Base-by-base conservation (phyloP, 2,329 filamentous ascomycete genomes). In the Cytospora chrysosperma region DNA sequence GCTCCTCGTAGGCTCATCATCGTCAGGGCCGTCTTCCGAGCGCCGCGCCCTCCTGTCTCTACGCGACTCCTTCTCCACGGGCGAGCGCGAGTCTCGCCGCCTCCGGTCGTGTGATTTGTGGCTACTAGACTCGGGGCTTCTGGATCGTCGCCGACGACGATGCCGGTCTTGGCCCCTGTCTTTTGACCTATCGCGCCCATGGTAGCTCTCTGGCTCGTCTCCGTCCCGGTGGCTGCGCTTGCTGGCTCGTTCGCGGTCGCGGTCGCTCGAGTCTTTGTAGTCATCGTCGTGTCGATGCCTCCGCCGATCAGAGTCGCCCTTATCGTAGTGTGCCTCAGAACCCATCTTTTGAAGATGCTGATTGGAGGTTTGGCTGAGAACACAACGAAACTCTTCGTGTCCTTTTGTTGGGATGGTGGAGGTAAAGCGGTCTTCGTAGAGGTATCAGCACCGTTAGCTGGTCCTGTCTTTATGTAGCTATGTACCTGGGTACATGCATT, bases 81-180 rank as follows among this genome's bases (percentile, higher is more conserved):
- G 61, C 12, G 58, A 66, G n/a, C 54, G 37, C 10, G 54, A 47
- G 49, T 52, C 49, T 56, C 64, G 54, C 34, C 37, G n/a, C 24
- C 37, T 53, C 10, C 61, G 55, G 43, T 49, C 34, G 34, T 32
- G 28, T 40, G 64, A 61, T n/a, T 24, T 56, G n/a, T 28, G 54
- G 50, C 49, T 57, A 24, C 37, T 37, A 15, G 61, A 47, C 2
- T 43, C 28, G 30, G 64, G 61, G 19, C 64, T 66, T 37, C 55
- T 52, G 19, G 64, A 66, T 26, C 61, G 64, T 32, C 53, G 62
- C 24, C 50, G 55, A 34, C 52, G 61, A 27, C 40, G 64, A 10
- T 61, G 34, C 5, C 58, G 61, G 30, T 61, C 55, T 12, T 32
- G 34, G 30, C 52, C 24, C 4, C 53, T 57, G 28, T 64, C 50